phyloP scores from a whole-genome alignment of 495 filamentous ascomycete genomes.

The Neurospora sp. region DNA sequence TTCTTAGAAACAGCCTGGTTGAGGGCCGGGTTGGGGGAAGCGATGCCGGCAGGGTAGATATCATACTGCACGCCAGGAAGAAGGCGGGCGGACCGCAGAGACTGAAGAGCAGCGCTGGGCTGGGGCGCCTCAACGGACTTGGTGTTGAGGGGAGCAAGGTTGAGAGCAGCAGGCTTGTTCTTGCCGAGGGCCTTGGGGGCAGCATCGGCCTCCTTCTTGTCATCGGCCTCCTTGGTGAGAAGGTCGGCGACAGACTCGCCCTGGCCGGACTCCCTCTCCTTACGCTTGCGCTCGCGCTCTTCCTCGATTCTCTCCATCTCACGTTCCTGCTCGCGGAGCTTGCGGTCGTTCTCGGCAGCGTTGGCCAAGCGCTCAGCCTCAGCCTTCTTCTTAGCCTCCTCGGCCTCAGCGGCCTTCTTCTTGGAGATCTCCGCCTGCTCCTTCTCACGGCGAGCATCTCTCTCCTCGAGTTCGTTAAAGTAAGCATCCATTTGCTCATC shows the following conservation, averaged over 20 bases:
- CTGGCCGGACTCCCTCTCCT: slow-evolving; percentile 16
- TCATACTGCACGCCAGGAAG: slow-evolving; percentile 47
- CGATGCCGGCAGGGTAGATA: slow-evolving; percentile 73
- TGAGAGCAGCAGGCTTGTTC: slow-evolving; percentile 68
- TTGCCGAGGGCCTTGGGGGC: slow-evolving; percentile 36
- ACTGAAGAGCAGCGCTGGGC: slow-evolving; percentile 84
- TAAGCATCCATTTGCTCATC: slow-evolving; percentile 34
- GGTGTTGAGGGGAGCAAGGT: slow-evolving; percentile 62
- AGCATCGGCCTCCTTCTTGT: slow-evolving; percentile 35
- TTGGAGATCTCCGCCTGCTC: slow-evolving; percentile 51
- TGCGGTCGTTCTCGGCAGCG: slow-evolving; percentile 47
- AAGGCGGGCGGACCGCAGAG: slow-evolving; percentile 79
- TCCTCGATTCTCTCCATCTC: slow-evolving; percentile 50
- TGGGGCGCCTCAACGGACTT: slow-evolving; percentile 79
- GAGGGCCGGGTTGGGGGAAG: slow-evolving; percentile 81
- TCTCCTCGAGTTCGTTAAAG: slow-evolving; percentile 44
- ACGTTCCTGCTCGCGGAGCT: slow-evolving; percentile 41
- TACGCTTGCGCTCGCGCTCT: slow-evolving; percentile 41
- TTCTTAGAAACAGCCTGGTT: slow-evolving; percentile 64
- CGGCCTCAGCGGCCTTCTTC: slow-evolving; percentile 41
- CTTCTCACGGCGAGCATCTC: slow-evolving; percentile 40
- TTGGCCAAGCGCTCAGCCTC: slow-evolving; percentile 32
- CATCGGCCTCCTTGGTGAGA: slow-evolving; percentile 31
- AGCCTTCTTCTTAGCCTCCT: slow-evolving; percentile 47
- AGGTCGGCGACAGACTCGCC: slow-evolving; percentile 24